Evolutionary conservation across 768 basidiomycete genomes (phyloP).

Genomic region (Mrakia frigida): DNA sequence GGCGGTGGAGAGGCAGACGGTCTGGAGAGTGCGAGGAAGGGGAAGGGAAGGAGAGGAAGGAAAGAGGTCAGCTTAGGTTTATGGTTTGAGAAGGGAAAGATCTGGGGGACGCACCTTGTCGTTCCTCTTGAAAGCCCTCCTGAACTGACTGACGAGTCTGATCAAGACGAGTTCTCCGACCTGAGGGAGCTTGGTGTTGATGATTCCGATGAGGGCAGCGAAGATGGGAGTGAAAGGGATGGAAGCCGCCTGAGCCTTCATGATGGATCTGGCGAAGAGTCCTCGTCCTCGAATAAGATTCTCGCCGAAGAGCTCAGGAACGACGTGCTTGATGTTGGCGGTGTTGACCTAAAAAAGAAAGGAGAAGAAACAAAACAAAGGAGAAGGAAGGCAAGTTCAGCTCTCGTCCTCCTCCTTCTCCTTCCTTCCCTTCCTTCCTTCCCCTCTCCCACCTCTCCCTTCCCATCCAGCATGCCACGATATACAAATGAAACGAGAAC

Average conservation of each 20-base stretch:
- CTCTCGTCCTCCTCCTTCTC: background rate
- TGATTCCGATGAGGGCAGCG: slow-evolving; percentile 83
- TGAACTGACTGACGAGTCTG: slow-evolving; percentile 88
- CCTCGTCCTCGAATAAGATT: slow-evolving; percentile 91
- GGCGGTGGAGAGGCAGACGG: slow-evolving; percentile 85
- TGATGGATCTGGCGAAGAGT: slow-evolving; percentile 84
- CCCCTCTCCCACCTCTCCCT: too few relatives aligned
- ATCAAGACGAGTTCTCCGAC: slow-evolving; percentile 87
- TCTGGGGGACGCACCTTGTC: slow-evolving; percentile 71
- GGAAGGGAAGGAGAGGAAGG: background rate
- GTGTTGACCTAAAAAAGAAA: slow-evolving; percentile 61
- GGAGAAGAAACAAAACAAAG: background rate
- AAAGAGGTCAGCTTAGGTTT: slow-evolving; percentile 14
- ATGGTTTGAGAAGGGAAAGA: background rate
- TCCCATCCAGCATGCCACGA: background rate
- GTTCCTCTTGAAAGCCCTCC: slow-evolving; percentile 89
- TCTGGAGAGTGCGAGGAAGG: slow-evolving; percentile 49
- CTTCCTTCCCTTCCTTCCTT: background rate
- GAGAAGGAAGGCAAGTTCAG: background rate
- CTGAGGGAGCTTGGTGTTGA: slow-evolving; percentile 95
- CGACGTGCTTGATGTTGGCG: slow-evolving; percentile 88
- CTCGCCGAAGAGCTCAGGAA: slow-evolving; percentile 85
- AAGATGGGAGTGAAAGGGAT: slow-evolving; percentile 97
- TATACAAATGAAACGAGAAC: slow-evolving; percentile 5
- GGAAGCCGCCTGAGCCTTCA: slow-evolving; percentile 97